Evolutionary conservation across 169 alveolate genomes (phyloP).

Genomic region (Plasmodium knowlesi): DNA sequence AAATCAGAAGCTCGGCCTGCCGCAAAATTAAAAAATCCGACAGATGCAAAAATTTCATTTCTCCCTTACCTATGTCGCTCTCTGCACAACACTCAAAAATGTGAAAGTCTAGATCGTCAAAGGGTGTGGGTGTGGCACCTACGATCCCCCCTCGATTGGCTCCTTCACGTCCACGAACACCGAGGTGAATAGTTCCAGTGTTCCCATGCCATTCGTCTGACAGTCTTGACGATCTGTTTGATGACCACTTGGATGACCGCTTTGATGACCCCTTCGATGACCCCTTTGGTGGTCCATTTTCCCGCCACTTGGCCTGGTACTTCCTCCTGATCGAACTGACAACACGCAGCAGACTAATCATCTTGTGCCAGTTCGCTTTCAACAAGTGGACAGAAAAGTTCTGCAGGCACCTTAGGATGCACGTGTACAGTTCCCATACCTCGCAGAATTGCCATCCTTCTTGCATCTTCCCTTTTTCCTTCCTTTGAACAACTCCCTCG

Average conservation of each 20-base stretch:
- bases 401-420: constrained; percentile 73
- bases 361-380: constrained; percentile 76
- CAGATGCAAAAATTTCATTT: neutral
- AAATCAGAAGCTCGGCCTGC: constrained; percentile 12
- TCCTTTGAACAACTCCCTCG: neutral
- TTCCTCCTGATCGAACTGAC: neutral
- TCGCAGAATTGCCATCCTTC: neutral
- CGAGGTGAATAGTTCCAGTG: neutral
- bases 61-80: neutral
- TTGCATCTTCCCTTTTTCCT: neutral
- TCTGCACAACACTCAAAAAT: constrained; percentile 5
- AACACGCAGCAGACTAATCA: constrained; percentile 20
- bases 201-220: neutral
- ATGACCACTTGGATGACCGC: too few relatives aligned
- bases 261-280: too few relatives aligned
- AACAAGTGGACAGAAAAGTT: constrained; percentile 77
- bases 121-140: neutral
- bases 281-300: too few relatives aligned
- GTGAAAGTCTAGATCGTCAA: constrained; percentile 11
- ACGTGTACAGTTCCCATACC: constrained; percentile 41
- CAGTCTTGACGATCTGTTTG: neutral
- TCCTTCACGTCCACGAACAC: neutral
- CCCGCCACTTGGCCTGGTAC: neutral
- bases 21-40: constrained; percentile 14
- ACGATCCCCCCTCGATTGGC: neutral